Percentiles rank a stretch among this genome's conserved stretches.
Evolutionary conservation across 768 basidiomycete genomes (phyloP).

Genomic region (Suillus spraguei): DNA sequence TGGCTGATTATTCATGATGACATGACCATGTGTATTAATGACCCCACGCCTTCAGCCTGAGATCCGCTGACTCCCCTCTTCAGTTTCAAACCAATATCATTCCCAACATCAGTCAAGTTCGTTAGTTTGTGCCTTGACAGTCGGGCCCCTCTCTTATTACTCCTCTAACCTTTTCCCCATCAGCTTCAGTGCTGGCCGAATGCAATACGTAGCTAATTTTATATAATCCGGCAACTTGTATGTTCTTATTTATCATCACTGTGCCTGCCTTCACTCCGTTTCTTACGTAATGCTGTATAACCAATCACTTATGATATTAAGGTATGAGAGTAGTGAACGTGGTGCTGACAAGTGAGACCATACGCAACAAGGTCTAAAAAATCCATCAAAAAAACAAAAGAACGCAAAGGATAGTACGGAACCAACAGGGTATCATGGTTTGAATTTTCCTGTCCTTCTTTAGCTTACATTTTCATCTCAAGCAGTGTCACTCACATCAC

Average conservation of each 20-base stretch:
- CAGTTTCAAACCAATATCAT: background rate
- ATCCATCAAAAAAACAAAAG: conserved; percentile 17
- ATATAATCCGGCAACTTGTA: too few species aligned
- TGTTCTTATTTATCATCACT: too few species aligned
- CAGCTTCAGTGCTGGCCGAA: background rate
- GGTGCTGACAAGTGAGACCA: conserved; percentile 1
- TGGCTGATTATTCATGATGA: conserved; percentile 5
- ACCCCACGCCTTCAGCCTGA: background rate
- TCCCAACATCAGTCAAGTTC: too few species aligned
- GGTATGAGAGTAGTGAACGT: conserved; percentile 17
- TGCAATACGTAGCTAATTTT: background rate
- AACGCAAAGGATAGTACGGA: conserved; percentile 13
- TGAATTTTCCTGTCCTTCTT: conserved; percentile 4
- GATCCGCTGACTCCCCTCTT: background rate
- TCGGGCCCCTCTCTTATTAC: background rate
- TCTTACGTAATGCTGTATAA: too few species aligned
- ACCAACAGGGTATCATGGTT: conserved; percentile 19
- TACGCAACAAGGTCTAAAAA: conserved; percentile 14
- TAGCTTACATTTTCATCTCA: background rate
- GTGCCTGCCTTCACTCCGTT: too few species aligned
- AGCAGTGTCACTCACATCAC: background rate
- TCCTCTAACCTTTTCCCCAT: too few species aligned
- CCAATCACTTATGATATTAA: conserved; percentile 8
- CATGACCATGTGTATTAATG: background rate
- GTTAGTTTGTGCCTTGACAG: background rate